Percentiles rank a stretch among this genome's conserved stretches.
These are phyloP conservation scores for Auricularia auricula-judae DNA, from an alignment of 768 basidiomycete genomes.

Conservation along the genomic window DNA sequence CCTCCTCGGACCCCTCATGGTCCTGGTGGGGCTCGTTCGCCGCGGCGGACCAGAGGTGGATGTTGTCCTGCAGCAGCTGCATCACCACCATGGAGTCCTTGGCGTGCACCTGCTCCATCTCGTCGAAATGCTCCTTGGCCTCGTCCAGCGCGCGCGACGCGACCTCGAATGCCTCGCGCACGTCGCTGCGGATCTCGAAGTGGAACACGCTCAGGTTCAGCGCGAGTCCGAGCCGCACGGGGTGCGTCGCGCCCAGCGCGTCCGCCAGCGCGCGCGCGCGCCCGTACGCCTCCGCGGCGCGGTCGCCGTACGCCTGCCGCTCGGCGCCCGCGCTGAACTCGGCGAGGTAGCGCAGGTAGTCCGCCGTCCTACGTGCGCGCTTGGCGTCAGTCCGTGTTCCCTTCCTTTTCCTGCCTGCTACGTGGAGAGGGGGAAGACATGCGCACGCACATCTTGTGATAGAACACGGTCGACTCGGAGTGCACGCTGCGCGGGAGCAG, in stretches of 20 bases:
- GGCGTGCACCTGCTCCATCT: neutral
- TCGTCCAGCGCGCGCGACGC: neutral
- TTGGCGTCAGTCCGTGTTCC: neutral
- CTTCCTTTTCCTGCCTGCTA: too few relatives aligned
- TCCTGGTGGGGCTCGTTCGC: neutral
- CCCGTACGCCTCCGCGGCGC: neutral
- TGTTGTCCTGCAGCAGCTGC: neutral
- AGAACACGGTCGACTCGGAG: neutral
- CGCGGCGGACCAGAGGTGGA: neutral
- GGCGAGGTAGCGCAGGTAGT: neutral
- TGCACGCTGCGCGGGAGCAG: slow-evolving; percentile 3
- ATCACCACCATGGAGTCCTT: neutral
- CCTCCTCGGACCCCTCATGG: too few relatives aligned
- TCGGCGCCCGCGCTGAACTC: neutral
- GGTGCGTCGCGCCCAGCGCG: neutral
- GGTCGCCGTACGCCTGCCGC: neutral
- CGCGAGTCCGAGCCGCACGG: neutral
- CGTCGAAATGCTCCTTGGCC: neutral
- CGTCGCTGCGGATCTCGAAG: neutral
- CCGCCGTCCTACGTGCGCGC: neutral
- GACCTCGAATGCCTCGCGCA: neutral
- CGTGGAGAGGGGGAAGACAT: neutral
- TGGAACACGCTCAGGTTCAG: neutral
- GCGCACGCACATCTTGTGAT: neutral
- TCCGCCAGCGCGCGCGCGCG: neutral